phyloP scores from a whole-genome alignment of 495 filamentous ascomycete species.

The Copromyces sp. region DNA sequence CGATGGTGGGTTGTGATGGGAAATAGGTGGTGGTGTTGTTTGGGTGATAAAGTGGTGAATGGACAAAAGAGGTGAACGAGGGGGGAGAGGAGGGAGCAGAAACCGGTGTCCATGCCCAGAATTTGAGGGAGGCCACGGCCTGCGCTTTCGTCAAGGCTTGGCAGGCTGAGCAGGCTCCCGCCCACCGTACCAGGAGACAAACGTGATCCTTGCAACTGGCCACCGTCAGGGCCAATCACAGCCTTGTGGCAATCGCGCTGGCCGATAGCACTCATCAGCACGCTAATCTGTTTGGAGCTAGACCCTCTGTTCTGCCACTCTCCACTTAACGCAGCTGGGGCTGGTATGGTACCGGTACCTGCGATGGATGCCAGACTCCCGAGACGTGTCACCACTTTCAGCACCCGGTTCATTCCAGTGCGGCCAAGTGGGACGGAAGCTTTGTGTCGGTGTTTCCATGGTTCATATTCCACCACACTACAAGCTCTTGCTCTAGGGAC shows the following conservation, averaged over 20 bases:
- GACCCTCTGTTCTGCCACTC: neutral
- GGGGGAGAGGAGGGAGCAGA: neutral
- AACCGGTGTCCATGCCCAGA: neutral
- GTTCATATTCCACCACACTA: neutral
- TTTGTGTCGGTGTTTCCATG: neutral
- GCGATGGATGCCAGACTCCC: neutral
- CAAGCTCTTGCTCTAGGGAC: neutral
- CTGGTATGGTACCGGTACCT: neutral
- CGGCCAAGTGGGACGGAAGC: neutral
- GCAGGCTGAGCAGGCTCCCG: neutral
- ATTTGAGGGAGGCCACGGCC: neutral
- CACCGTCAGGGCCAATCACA: neutral
- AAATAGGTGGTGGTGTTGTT: slow-evolving; percentile 1
- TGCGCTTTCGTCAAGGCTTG: neutral
- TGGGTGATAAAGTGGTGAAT: neutral
- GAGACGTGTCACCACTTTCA: neutral
- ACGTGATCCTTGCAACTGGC: neutral
- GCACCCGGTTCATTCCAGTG: neutral
- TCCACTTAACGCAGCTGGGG: neutral
- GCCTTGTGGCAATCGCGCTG: neutral
- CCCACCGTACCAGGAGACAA: neutral
- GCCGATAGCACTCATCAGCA: neutral
- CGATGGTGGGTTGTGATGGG: slow-evolving; percentile 12
- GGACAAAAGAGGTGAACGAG: neutral
- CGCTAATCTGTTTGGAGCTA: neutral